A percentile compares a stretch with the other conserved stretches of the same genome.
Conservation (phyloP, 768 basidiomycete species). For the Tylopilus sp. region DNA sequence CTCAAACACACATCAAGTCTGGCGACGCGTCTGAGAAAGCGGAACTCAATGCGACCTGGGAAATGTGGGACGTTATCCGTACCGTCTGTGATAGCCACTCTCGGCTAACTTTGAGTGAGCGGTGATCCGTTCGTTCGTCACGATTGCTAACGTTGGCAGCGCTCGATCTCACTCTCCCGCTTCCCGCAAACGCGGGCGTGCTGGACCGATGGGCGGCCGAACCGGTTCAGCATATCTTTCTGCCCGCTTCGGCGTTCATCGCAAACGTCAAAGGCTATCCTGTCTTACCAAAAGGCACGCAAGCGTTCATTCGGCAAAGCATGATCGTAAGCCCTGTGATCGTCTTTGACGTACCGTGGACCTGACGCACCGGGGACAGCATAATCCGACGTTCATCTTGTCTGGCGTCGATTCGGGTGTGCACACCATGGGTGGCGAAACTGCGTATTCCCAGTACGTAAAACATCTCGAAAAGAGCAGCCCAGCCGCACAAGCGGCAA, state of each 20-base stretch:
- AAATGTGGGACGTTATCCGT: slow-evolving; percentile 97
- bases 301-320: slow-evolving; percentile 84
- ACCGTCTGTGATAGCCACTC: slow-evolving; percentile 83
- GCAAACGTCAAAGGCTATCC: slow-evolving; percentile 96
- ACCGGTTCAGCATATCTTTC: slow-evolving; percentile 82
- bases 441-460: slow-evolving; percentile 88
- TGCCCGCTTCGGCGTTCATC: slow-evolving; percentile 90
- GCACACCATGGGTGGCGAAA: slow-evolving; percentile 80
- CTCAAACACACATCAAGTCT: slow-evolving; percentile 26
- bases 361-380: slow-evolving; percentile 50
- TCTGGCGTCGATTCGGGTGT: slow-evolving; percentile 59
- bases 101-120: slow-evolving; percentile 77
- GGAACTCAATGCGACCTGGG: slow-evolving; percentile 82
- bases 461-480: slow-evolving; percentile 81
- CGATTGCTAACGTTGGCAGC: slow-evolving; percentile 47
- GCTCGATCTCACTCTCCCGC: slow-evolving; percentile 85
- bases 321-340: slow-evolving; percentile 62
- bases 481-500: slow-evolving; percentile 57
- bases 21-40: slow-evolving; percentile 45
- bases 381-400: slow-evolving; percentile 81
- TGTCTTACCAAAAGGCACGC: slow-evolving; percentile 90
- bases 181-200: slow-evolving; percentile 74
- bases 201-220: slow-evolving; percentile 91
- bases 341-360: slow-evolving; percentile 16
- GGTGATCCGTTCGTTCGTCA: slow-evolving; percentile 16